Evolutionary conservation across 371 early-diverging fungal genomes (phyloP), one percentile per base, ranked within the genome.

Genomic region (Circinella umbellata): DNA sequence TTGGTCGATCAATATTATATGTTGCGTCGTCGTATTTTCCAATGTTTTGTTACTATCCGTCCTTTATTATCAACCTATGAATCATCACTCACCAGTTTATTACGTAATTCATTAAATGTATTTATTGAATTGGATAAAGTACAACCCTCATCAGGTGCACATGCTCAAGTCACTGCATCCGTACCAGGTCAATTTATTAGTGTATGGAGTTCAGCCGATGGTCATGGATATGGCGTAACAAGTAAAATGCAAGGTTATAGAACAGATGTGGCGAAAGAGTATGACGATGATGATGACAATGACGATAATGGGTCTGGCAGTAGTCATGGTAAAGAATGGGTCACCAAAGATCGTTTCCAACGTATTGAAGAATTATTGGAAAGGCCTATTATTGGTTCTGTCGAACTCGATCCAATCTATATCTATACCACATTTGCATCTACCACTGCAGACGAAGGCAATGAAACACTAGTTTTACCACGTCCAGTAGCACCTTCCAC

Each of bases 11-110:
- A 86, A 36, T 91, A 91, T 59, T 88, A 86, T 69, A 76, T 79
- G 18, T 71, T 93, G 34, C 77, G 89, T 55, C 81, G 86, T 48
- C 87, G 94, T 10, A 81, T 95, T 15, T 92, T 93, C 61, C 83
- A 91, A 71, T 94, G 94, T 65, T 94, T 91, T 78, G 82, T 83
- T 13, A 81, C 84, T 0, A 81, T 95, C 64, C 75, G 83, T 57
- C 93, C 94, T 10, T 73, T 88, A 0, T 35, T 83, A 39, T 80
- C 91, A 0, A 83, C 88, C 7, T 94, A 88, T 68, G 95, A 95
- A 60, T 85, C 87, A 8, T 82, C 83, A 3, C 83, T 83, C 62
- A 83, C 87, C 4, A 80, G 85, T 46, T 74, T 94, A 4, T 63
- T 91, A 15, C 85, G 77, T 82, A 90, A 79, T 69, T 85, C 74